Conservation (phyloP, 345 rosid species). For the Gossypium raimondii region DNA sequence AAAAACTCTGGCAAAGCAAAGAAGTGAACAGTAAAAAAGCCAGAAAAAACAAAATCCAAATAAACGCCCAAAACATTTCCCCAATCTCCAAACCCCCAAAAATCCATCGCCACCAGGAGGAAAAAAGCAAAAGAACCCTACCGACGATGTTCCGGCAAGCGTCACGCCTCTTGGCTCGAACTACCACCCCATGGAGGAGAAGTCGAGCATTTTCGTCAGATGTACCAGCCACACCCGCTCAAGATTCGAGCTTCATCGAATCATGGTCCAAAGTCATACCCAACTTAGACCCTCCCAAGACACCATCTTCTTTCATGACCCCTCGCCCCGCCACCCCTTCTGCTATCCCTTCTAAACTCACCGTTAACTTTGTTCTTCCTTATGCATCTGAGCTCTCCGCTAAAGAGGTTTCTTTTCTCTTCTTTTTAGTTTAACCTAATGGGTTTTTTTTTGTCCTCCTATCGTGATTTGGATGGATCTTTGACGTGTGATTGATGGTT, state of each 20-base stretch:
- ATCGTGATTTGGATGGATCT: not conserved
- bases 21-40: not conserved
- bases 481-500: not conserved
- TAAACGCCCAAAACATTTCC: not conserved
- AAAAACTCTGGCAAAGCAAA: not conserved
- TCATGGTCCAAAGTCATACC: constrained; percentile 73
- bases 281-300: constrained; percentile 70
- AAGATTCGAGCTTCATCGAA: constrained; percentile 48
- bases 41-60: not conserved
- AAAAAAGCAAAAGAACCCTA: not conserved
- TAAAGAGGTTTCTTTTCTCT: constrained; percentile 44
- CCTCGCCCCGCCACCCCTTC: constrained; percentile 61
- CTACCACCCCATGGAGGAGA: constrained; percentile 19
- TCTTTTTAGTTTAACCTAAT: not conserved
- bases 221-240: constrained; percentile 40
- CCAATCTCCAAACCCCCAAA: not conserved
- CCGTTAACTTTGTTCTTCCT: constrained; percentile 86
- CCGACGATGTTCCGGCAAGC: constrained; percentile 46
- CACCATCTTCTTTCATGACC: constrained; percentile 65
- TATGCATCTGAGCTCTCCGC: constrained; percentile 47
- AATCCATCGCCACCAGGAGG: constrained; percentile 7
- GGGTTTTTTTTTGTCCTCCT: not conserved
- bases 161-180: constrained; percentile 44
- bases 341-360: constrained; percentile 69
- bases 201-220: constrained; percentile 50